Percentiles rank a stretch among this genome's conserved stretches.
phyloP scores from a whole-genome alignment of 1,284 basidiomycete genomes.

The Leccinum subrobustum region DNA sequence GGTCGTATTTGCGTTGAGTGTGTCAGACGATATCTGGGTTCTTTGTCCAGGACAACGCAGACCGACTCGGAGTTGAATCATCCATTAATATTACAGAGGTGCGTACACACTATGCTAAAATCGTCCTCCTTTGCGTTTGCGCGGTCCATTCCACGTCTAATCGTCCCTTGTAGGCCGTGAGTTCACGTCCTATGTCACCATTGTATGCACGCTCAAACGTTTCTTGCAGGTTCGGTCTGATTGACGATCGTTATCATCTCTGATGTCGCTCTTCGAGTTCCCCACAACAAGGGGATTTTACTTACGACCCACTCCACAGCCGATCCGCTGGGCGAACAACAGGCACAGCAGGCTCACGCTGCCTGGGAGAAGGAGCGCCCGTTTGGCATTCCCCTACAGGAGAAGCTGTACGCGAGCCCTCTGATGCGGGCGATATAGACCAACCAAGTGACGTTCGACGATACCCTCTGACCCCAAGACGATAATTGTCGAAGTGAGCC shows the following conservation, averaged over 20 bases:
- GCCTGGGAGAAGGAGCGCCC: conserved; percentile 61
- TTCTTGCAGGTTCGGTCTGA: conserved; percentile 58
- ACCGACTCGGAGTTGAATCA: neutral
- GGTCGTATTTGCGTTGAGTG: too few species aligned
- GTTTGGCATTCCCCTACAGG: conserved; percentile 57
- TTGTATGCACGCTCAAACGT: neutral
- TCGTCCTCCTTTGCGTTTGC: neutral
- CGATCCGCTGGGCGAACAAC: conserved; percentile 68
- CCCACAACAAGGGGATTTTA: neutral
- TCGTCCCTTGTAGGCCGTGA: conserved; percentile 18
- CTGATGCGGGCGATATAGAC: conserved; percentile 63
- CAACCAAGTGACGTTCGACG: too few species aligned
- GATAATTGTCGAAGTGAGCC: conserved; percentile 51
- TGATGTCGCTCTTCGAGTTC: neutral
- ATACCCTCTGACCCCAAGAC: conserved; percentile 25
- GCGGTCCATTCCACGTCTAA: neutral
- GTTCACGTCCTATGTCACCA: neutral
- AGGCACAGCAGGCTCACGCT: conserved; percentile 55
- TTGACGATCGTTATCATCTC: conserved; percentile 40
- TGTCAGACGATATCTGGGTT: conserved; percentile 23
- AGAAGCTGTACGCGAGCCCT: conserved; percentile 69
- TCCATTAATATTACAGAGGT: conserved; percentile 10
- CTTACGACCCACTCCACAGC: conserved; percentile 39
- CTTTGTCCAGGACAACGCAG: conserved; percentile 23
- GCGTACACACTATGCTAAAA: neutral